These are phyloP conservation scores for Leccinum huronense DNA, from an alignment of 1,284 basidiomycete genomes.

Conservation along the genomic window DNA sequence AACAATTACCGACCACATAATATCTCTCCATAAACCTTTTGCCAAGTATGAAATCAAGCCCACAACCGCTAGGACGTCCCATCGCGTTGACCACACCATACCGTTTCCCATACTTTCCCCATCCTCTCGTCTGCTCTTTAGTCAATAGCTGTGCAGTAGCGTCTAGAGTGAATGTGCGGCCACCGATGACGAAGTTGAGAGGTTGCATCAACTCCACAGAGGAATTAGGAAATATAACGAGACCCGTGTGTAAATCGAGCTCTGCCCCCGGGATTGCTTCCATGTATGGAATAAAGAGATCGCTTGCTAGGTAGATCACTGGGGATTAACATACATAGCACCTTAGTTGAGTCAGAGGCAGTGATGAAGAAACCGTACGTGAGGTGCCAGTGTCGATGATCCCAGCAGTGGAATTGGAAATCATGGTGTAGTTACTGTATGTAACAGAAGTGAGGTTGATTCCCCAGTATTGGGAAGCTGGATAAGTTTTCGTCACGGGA, in stretches of 20 bases:
- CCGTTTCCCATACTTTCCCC: neutral
- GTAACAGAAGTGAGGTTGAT: slow-evolving; percentile 22
- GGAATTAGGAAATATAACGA: neutral
- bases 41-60: neutral
- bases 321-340: neutral
- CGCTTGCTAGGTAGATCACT: neutral
- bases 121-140: neutral
- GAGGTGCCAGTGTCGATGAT: slow-evolving; percentile 25
- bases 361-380: slow-evolving; percentile 12
- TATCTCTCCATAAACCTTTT: neutral
- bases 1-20: neutral
- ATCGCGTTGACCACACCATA: neutral
- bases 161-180: neutral
- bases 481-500: slow-evolving; percentile 26
- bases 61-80: neutral
- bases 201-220: neutral
- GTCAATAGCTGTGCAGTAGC: neutral
- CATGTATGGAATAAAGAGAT: neutral
- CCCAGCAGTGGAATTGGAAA: slow-evolving; percentile 22
- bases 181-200: neutral
- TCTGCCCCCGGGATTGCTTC: neutral
- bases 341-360: no score
- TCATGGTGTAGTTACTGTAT: slow-evolving; percentile 17
- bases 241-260: neutral
- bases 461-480: slow-evolving; percentile 27